A percentile compares a stretch with the other conserved stretches of the same genome.
Conservation (phyloP, 23 red algal species). For the Gracilaria caudata region DNA sequence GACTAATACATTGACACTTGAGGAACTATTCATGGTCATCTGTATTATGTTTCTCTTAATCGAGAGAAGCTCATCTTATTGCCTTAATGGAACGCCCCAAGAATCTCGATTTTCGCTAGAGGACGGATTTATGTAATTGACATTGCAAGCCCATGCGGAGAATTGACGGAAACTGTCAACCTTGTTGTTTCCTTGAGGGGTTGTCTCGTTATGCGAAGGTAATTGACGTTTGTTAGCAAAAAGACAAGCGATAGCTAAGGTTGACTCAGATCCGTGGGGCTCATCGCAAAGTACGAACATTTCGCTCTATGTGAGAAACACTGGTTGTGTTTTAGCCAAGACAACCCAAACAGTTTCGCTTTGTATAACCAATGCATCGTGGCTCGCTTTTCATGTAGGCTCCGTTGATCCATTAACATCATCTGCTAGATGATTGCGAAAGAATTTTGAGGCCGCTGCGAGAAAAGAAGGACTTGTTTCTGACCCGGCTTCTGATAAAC, state of each 20-base stretch:
- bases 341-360: background rate
- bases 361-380: background rate
- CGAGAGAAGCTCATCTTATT: background rate
- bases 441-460: constrained; percentile 15
- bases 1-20: too few species aligned
- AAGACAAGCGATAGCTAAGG: too few species aligned
- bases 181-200: background rate
- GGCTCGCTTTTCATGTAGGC: background rate
- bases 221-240: background rate
- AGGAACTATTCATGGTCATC: too few species aligned
- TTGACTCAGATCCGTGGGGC: background rate
- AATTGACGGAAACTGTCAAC: background rate
- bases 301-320: too few species aligned
- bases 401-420: background rate
- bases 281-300: too few species aligned
- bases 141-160: too few species aligned
- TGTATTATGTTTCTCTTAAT: too few species aligned
- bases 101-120: too few species aligned
- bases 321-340: too few species aligned
- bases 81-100: background rate
- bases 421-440: constrained; percentile 13
- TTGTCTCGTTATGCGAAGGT: background rate
- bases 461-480: constrained; percentile 5
- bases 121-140: too few species aligned
- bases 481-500: constrained; percentile 1